Percentiles rank a stretch among this genome's conserved stretches.
Conservation (phyloP, 129 eudicot species). For the Tagetes erecta region DNA sequence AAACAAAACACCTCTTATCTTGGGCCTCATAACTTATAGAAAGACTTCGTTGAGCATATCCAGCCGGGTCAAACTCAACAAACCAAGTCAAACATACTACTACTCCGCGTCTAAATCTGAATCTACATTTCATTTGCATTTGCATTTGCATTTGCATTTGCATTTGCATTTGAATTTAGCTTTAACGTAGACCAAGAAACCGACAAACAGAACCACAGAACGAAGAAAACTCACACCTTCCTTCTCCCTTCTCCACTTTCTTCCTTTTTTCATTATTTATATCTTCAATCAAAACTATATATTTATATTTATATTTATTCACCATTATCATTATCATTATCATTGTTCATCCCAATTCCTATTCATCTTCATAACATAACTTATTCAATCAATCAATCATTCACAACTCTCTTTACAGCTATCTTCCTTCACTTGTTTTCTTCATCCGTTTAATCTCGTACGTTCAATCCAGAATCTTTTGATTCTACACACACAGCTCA, state of each 20-base stretch:
- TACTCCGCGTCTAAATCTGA: conserved; percentile 15
- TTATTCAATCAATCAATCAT: too few relatives aligned
- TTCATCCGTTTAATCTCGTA: conserved; percentile 31
- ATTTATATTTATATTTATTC: conserved; percentile 23
- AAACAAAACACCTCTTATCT: too few relatives aligned
- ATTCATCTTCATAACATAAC: background rate
- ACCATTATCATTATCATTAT: background rate
- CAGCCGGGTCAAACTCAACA: conserved; percentile 27
- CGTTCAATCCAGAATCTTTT: background rate
- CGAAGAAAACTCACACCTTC: conserved; percentile 84
- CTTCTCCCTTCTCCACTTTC: conserved; percentile 42
- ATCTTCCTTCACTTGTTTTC: conserved; percentile 22
- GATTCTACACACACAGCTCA: conserved; percentile 7
- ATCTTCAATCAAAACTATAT: conserved; percentile 15
- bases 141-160: conserved; percentile 24
- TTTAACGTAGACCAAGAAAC: conserved; percentile 53
- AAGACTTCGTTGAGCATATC: background rate
- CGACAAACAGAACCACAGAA: conserved; percentile 29
- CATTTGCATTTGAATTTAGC: conserved; percentile 13
- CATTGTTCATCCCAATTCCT: conserved; percentile 39
- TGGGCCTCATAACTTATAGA: background rate
- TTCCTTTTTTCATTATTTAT: conserved; percentile 28
- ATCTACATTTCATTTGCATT: conserved; percentile 32
- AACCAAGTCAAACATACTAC: conserved; percentile 16
- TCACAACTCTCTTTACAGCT: conserved; percentile 35